These are phyloP conservation scores for Pseudotsuga menziesii DNA, from an alignment of 75 land plant species.

Conservation along the genomic window DNA sequence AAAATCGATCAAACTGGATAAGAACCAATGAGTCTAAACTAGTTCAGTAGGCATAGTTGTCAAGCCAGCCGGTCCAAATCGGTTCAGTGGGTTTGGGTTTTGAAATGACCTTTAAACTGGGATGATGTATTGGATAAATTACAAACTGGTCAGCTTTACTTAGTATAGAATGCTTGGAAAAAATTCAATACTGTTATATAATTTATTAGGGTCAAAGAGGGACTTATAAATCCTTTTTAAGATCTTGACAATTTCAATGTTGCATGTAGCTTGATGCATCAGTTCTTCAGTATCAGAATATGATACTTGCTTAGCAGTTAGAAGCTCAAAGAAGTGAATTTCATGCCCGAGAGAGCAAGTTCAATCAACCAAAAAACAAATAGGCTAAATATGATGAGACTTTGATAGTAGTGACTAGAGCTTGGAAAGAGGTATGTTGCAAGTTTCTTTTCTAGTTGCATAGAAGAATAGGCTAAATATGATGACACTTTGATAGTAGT, in stretches of 20 bases:
- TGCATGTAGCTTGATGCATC: slow-evolving; percentile 61
- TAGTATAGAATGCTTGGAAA: too few species aligned
- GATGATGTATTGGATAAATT: too few species aligned
- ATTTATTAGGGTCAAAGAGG: neutral
- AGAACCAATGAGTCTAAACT: too few species aligned
- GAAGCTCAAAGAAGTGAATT: slow-evolving; percentile 81
- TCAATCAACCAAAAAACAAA: slow-evolving; percentile 43
- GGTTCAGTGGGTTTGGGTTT: too few species aligned
- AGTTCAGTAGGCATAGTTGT: too few species aligned
- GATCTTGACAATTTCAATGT: neutral
- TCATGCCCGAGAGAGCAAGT: slow-evolving; percentile 51
- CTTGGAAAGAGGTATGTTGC: slow-evolving; percentile 60
- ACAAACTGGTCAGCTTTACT: too few species aligned
- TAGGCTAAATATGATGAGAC: slow-evolving; percentile 61
- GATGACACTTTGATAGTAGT: too few species aligned
- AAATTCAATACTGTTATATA: too few species aligned
- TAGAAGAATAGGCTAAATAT: too few species aligned
- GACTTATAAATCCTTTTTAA: neutral
- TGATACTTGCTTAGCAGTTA: slow-evolving; percentile 77
- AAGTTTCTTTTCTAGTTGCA: neutral
- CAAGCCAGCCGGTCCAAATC: too few species aligned
- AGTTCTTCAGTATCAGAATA: slow-evolving; percentile 88
- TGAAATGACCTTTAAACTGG: too few species aligned
- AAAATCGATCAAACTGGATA: too few species aligned
- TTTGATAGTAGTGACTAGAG: slow-evolving; percentile 45